phyloP scores from a whole-genome alignment of 2,329 filamentous ascomycete genomes.

The Teratosphaeria nubilosa region DNA sequence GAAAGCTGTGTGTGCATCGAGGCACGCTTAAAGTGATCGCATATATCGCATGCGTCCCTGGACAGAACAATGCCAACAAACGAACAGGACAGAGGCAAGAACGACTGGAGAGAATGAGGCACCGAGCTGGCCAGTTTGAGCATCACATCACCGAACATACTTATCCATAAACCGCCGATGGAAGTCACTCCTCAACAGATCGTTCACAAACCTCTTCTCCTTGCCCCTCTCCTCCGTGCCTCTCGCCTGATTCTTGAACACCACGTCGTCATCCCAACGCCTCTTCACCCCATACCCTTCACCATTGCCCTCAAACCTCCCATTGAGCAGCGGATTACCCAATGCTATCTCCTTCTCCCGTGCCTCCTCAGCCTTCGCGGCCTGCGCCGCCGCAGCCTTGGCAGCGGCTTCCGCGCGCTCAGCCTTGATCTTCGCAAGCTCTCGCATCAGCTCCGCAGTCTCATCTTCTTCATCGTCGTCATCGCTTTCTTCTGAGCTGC shows the following conservation, averaged over 20 bases:
- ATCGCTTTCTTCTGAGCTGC: slow-evolving; percentile 13
- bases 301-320: slow-evolving; percentile 14
- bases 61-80: neutral
- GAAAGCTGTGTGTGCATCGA: too few relatives aligned
- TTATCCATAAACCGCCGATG: slow-evolving; percentile 86
- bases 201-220: slow-evolving; percentile 73
- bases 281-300: slow-evolving; percentile 80
- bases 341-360: slow-evolving; percentile 80
- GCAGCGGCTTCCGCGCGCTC: slow-evolving; percentile 75
- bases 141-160: slow-evolving; percentile 23
- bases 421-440: slow-evolving; percentile 86
- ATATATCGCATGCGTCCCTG: too few relatives aligned
- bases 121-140: neutral
- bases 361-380: slow-evolving; percentile 71
- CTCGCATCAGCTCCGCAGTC: slow-evolving; percentile 78
- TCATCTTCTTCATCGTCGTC: slow-evolving; percentile 70
- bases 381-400: slow-evolving; percentile 68
- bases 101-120: neutral
- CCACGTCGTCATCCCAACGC: slow-evolving; percentile 95
- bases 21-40: too few relatives aligned
- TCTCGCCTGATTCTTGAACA: slow-evolving; percentile 97
- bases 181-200: slow-evolving; percentile 88
- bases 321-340: slow-evolving; percentile 84
- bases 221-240: slow-evolving; percentile 86
- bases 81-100: neutral